phyloP scores from a whole-genome alignment of 108 stramenopile genomes.

The Fragilaria crotonensis region DNA sequence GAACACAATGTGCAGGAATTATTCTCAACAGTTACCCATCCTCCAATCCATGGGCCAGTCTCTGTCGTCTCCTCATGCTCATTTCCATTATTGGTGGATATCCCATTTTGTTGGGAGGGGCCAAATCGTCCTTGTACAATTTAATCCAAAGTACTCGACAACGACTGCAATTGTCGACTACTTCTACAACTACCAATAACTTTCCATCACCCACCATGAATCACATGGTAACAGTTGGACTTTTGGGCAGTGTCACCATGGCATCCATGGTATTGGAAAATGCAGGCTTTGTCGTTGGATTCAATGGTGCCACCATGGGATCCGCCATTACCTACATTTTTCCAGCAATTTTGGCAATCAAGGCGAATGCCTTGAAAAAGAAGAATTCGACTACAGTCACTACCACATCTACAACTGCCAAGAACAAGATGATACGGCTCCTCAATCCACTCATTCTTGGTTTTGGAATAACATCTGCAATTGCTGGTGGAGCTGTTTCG shows the following conservation, averaged over 20 bases:
- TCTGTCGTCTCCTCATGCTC: constrained; percentile 80
- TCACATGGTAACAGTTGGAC: background rate
- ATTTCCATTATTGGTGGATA: constrained; percentile 77
- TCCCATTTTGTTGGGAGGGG: constrained; percentile 59
- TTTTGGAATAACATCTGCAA: no score
- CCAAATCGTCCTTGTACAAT: background rate
- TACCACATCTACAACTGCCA: no score
- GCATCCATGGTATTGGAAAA: constrained; percentile 63
- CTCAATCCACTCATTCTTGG: no score
- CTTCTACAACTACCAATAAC: background rate
- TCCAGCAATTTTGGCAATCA: constrained; percentile 77
- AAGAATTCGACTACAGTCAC: no score
- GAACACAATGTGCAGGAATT: constrained; percentile 63
- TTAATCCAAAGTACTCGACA: no score
- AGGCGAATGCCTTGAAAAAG: no score
- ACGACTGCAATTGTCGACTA: background rate
- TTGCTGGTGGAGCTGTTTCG: no score
- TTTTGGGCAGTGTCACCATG: constrained; percentile 32
- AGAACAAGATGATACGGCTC: no score
- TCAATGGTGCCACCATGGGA: constrained; percentile 84
- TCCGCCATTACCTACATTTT: constrained; percentile 83
- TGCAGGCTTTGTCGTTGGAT: constrained; percentile 86
- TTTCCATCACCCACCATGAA: background rate
- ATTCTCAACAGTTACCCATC: constrained; percentile 90
- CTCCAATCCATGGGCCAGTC: constrained; percentile 59